Percentiles rank a stretch among this genome's conserved stretches.
Evolutionary conservation across 352 stramenopile species (phyloP).

Genomic region (Globisporangium nunn): DNA sequence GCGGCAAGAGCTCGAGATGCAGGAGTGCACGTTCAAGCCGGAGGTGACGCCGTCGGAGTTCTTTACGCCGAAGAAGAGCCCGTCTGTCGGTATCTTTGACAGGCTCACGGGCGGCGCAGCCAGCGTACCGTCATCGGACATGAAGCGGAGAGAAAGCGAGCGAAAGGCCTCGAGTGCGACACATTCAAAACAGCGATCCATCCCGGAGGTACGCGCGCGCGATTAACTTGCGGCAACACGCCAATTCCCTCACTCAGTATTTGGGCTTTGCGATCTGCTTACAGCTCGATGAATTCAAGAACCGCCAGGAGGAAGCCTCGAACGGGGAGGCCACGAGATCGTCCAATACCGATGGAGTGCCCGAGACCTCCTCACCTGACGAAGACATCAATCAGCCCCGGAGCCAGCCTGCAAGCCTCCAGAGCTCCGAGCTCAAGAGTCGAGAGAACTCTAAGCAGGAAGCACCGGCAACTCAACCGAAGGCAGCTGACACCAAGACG

Average conservation of each 20-base stretch:
- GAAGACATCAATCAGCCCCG: slow-evolving; percentile 17
- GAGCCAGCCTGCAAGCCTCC: slow-evolving; percentile 11
- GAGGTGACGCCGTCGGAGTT: slow-evolving; percentile 53
- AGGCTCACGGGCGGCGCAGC: slow-evolving; percentile 24
- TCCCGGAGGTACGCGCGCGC: slow-evolving; percentile 21
- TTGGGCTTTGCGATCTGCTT: not conserved
- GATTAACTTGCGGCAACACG: not conserved
- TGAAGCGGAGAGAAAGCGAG: slow-evolving; percentile 24
- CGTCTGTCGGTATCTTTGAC: slow-evolving; percentile 36
- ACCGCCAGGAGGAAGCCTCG: slow-evolving; percentile 19
- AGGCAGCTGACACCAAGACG: not conserved
- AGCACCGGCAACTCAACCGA: no score
- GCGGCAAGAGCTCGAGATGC: slow-evolving; percentile 61
- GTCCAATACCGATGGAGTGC: slow-evolving; percentile 22
- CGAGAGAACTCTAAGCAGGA: not conserved
- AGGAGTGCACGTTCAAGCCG: slow-evolving; percentile 80
- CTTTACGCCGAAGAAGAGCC: slow-evolving; percentile 29
- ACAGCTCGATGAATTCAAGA: slow-evolving; percentile 7
- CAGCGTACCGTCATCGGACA: slow-evolving; percentile 20
- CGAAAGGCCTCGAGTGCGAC: slow-evolving; percentile 6
- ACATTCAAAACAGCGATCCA: slow-evolving; percentile 19
- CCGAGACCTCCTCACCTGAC: slow-evolving; percentile 13
- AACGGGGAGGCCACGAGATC: slow-evolving; percentile 41
- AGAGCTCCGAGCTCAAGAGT: not conserved
- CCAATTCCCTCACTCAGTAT: not conserved